phyloP scores from a whole-genome alignment of 306 rosid genomes.

The Sophora flavescens region DNA sequence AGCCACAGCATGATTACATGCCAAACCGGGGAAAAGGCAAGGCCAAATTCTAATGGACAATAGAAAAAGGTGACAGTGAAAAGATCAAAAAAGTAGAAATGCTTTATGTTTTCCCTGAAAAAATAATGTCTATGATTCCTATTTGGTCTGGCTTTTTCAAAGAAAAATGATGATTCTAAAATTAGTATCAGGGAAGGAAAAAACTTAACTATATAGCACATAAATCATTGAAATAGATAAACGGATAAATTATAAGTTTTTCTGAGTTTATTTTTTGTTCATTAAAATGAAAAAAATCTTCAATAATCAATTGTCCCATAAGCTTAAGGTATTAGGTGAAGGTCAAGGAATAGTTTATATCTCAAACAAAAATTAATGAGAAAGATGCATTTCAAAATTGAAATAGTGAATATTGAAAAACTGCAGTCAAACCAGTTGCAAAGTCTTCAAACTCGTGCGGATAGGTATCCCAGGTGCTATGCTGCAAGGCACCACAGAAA shows the following conservation, averaged over 20 bases:
- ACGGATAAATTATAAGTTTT: background rate
- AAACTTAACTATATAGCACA: background rate
- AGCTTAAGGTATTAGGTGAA: background rate
- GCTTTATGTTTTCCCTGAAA: background rate
- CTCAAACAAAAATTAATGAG: background rate
- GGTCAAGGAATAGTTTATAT: background rate
- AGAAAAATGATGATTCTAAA: background rate
- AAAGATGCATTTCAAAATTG: conserved; percentile 21
- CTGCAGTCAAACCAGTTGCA: conserved; percentile 69
- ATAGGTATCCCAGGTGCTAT: conserved; percentile 84
- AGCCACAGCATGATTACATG: background rate
- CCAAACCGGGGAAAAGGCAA: background rate
- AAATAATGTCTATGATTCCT: background rate
- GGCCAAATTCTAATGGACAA: background rate
- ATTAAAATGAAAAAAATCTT: conserved; percentile 19
- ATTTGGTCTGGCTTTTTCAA: background rate
- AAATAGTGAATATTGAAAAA: conserved; percentile 32
- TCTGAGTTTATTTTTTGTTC: background rate
- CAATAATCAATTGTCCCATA: conserved; percentile 3
- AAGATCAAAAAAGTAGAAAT: background rate
- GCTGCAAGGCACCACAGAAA: conserved; percentile 83
- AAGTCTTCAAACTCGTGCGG: conserved; percentile 89
- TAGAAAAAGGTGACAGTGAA: background rate
- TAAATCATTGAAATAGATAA: background rate
- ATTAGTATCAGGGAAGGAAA: background rate